Evolutionary conservation across 2,329 filamentous ascomycete genomes (phyloP), one percentile per base, ranked within the genome.

Genomic region (Plectosphaerella sp.): DNA sequence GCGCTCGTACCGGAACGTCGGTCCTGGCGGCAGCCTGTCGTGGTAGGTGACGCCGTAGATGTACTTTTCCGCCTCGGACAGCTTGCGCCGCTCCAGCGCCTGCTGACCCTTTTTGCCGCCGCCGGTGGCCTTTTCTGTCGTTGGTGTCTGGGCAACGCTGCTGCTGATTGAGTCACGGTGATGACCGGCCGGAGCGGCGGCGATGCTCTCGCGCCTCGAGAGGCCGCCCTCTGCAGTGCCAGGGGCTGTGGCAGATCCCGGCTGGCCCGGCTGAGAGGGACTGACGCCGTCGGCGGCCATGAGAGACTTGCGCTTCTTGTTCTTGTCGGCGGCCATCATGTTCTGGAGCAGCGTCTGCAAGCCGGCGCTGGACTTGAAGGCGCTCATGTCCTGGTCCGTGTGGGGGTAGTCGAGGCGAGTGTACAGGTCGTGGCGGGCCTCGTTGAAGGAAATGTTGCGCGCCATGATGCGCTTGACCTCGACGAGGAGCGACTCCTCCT

Each of bases 401-500:
- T 78, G 75, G 1, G 92, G 92, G 57, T 91, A 89, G 64, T 97
- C 93, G 11, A 99, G 84, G 49, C 93, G 83, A 57, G 84, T 83
- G 71, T 93, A 96, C 45, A 96, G 82, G 66, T 96, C 92, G 59
- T 87, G 84, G 51, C 94, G 87, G 65, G 97, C 91, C 59, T 90
- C 86, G 65, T 95, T 90, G 64, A 97, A 87, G 52, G 84, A 86
- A 59, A 94, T 89, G 58, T 92, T 89, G 54, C 91, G 86, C 57
- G 89, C 86, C 63, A 96, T 83, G 59, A 99, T 97, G 54, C 94
- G 87, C 64, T 95, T 91, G 51, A 99, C 83, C 66, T 99, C 94
- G 53, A 93, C 80, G 16, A 99, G 79, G 3, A 99, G 74, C 35
- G 90, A 87, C 61, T 95, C 89, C 71, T 99, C 94, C 67, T 99